Evolutionary conservation across 805 yeast genomes (phyloP).

Genomic region (Sugiyamaella marilandica): DNA sequence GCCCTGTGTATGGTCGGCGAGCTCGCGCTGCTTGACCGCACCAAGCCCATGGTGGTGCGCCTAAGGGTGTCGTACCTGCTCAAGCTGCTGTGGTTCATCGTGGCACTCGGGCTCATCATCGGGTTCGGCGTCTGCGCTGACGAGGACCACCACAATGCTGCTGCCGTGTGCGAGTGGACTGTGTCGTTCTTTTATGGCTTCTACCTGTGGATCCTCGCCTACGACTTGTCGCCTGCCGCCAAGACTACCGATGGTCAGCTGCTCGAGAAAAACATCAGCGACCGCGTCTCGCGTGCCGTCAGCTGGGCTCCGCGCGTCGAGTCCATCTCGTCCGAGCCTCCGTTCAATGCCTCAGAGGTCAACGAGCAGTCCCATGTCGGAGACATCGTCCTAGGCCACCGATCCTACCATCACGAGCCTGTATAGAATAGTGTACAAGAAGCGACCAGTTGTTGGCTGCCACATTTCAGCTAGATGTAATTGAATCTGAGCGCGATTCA

Average conservation of each 20-base stretch:
- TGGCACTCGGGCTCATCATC: constrained; percentile 64
- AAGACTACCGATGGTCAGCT: constrained; percentile 30
- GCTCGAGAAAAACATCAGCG: constrained; percentile 14
- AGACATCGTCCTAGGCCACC: constrained; percentile 14
- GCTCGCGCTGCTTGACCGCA: constrained; percentile 44
- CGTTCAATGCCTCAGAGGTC: constrained; percentile 15
- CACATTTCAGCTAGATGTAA: background rate
- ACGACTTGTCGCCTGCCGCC: constrained; percentile 67
- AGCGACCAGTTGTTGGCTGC: background rate
- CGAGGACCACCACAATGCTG: constrained; percentile 39
- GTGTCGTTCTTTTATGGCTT: constrained; percentile 81
- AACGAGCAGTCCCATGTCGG: constrained; percentile 11
- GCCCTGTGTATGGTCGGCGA: constrained; percentile 42
- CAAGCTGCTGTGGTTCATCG: constrained; percentile 60
- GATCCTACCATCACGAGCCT: constrained; percentile 2
- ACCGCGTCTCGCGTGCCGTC: constrained; percentile 7
- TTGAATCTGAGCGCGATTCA: no score
- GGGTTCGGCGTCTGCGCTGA: constrained; percentile 49
- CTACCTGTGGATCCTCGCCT: constrained; percentile 55
- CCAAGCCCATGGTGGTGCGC: constrained; percentile 34
- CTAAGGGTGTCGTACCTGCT: constrained; percentile 40
- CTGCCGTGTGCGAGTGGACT: constrained; percentile 78
- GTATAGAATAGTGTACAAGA: no score
- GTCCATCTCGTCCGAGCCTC: constrained; percentile 10
- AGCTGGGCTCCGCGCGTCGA: constrained; percentile 15